Base-by-base conservation (phyloP, 2,329 filamentous ascomycete species). In the Cryphonectria naterciae region DNA sequence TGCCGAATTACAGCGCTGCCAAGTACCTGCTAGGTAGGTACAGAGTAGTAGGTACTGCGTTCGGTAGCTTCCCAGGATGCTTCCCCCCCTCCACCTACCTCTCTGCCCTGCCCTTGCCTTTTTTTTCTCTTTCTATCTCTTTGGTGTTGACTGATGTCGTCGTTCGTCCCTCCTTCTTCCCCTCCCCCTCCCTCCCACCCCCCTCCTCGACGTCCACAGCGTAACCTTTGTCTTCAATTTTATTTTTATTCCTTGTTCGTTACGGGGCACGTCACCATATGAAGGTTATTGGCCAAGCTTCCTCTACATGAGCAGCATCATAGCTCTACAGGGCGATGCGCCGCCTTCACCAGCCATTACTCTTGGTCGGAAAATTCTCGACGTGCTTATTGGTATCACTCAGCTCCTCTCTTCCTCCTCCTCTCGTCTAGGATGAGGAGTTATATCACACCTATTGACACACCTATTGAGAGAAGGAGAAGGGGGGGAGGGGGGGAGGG, bases 351-450 rank as follows among this genome's bases (percentile, higher is more conserved):
- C 32, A 46, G 25, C 39, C n/a, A 49, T n/a, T n/a, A 49, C 22
- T 11, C 46, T 49, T 61, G 39, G 19, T 60, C 65, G 65, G 65
- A 61, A 56, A 46, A 67, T 67, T 49, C n/a, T 60, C 35, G 39
- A 32, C 39, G 7, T 35, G 22, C 13, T 52, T 28, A 67, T 61
- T 67, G 54, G 65, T 32, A 56, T 46, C 25, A 37, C 64, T 32
- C 11, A 56, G 37, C 54, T 58, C 39, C 28, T 65, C 64, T 37
- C 37, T 35, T 39, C 46, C 39, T 61, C 25, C 41, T 56, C n/a
- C 17, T 19, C 65, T 8, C 52, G 54, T 39, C 65, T 25, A 37
- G 37, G 17, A 43, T 28, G 17, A 43, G 4, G n/a, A n/a, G 37
- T 19, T 25, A 46, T 35, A 49, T 46, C 62, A 52, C 62, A 35